These are phyloP conservation scores for Ophiostoma triangulosporum DNA, from an alignment of 2,329 filamentous ascomycete species.

Conservation along the genomic window DNA sequence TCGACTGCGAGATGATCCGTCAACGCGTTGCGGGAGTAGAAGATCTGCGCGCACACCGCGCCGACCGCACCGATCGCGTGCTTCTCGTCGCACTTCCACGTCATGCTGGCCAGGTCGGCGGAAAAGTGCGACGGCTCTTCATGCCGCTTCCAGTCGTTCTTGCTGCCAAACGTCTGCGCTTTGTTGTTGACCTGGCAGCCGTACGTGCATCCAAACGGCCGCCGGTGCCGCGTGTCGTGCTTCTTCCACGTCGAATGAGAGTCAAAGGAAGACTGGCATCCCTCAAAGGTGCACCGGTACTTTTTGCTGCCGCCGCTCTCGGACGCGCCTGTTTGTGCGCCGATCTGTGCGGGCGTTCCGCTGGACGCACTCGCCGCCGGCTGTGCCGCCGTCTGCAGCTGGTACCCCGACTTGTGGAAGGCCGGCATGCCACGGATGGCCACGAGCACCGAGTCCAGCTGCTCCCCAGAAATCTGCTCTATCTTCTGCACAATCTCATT, in stretches of 20 bases:
- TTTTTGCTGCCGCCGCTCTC: neutral
- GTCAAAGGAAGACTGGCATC: neutral
- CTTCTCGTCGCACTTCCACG: constrained; percentile 54
- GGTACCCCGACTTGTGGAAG: no score
- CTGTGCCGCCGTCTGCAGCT: neutral
- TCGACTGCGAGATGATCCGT: no score
- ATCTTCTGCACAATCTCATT: no score
- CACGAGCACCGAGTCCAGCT: no score
- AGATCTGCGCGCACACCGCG: no score
- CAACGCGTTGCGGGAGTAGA: no score
- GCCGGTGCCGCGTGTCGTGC: constrained; percentile 67
- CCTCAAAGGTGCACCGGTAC: neutral
- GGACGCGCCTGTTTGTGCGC: no score
- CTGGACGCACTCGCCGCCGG: neutral
- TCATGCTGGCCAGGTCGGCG: constrained; percentile 13
- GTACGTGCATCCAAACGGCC: constrained; percentile 69
- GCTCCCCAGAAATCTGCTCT: no score
- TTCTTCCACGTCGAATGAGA: constrained; percentile 31
- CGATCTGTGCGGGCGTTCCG: neutral
- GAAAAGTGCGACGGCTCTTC: constrained; percentile 63
- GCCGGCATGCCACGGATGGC: no score
- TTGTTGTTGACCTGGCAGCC: constrained; percentile 14
- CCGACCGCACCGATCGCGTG: neutral
- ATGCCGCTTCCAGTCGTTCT: constrained; percentile 89
- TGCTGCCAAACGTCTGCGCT: constrained; percentile 66